Base-by-base conservation (phyloP, 805 yeast genomes). In the Debaryomyces prosopidis region DNA sequence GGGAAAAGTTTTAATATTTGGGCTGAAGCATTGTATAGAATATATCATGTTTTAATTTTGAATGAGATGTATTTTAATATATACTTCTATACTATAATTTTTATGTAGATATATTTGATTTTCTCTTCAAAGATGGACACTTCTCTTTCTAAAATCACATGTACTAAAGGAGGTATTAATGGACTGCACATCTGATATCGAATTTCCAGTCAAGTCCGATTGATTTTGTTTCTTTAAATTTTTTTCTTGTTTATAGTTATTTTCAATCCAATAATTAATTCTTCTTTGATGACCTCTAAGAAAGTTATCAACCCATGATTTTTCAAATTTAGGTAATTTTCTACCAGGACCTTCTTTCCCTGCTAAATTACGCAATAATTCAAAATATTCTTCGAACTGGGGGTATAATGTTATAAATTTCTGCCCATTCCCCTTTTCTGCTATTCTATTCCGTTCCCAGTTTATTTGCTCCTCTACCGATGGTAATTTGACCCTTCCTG, bases 401-500 rank as follows among this genome's bases (percentile, higher is more conserved):
- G 58, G 59, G 20, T 43, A 45, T 20, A 59, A 46, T 16, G 48
- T 48, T 11, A 45, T 43, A 40, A 46, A 59, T 31, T 47, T 41
- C n/a, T 45, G 42, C 7, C 40, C 45, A 18, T 63, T 55, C 1
- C 76, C 75, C 35, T 61, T 58, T 5, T 15, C 39, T 14, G 41
- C 42, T 30, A 57, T 50, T 39, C 74, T 48, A 20, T 57, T 50
- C n/a, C 45, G 40, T 17, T 53, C 53, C 75, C 75, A 69, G 14
- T 47, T 30, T 6, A 51, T 36, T 45, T 67, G 73, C 15, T 61
- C 66, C 36, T 55, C 44, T 5, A 45, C 26, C 2, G 62, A 35
- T 3, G 75, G 75, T 4, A 69, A 47, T 3, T 49, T 35, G 1
- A 60, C 53, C 44, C 65, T 57, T 5, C 68, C 71, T 1, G 66